Evolutionary conservation across 1,284 basidiomycete genomes (phyloP).

Genomic region (Sanguinoderma infundibulare): DNA sequence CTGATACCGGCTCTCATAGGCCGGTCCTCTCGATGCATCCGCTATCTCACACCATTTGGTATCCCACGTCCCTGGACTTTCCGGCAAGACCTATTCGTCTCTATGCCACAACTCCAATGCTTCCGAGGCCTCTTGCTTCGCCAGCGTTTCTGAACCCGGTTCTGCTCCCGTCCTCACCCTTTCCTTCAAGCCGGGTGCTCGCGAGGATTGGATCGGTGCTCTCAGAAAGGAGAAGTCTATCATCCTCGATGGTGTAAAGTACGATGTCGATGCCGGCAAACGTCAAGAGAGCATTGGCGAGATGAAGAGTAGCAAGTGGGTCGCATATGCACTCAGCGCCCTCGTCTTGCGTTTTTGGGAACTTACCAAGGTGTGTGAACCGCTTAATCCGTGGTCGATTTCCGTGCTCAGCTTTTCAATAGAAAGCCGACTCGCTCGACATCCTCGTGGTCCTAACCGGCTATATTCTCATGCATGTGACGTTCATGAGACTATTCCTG

Average conservation of each 20-base stretch:
- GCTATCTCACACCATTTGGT: constrained; percentile 55
- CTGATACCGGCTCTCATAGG: constrained; percentile 31
- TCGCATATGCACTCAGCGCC: constrained; percentile 84
- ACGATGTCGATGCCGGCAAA: constrained; percentile 42
- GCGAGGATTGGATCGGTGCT: constrained; percentile 54
- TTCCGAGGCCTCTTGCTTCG: constrained; percentile 45
- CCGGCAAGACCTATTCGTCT: constrained; percentile 40
- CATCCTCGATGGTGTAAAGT: constrained; percentile 47
- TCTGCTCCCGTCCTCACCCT: constrained; percentile 59
- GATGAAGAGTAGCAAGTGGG: constrained; percentile 82
- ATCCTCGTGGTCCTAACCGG: constrained; percentile 95
- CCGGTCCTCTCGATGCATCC: constrained; percentile 34
- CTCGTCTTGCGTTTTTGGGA: constrained; percentile 87
- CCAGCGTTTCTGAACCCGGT: constrained; percentile 36
- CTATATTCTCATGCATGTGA: constrained; percentile 95
- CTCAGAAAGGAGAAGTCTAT: constrained; percentile 44
- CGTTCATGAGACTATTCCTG: constrained; percentile 90
- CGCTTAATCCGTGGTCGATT: too few species aligned
- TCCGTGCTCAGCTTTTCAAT: constrained; percentile 4
- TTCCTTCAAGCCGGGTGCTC: constrained; percentile 54
- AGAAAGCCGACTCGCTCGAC: constrained; percentile 95
- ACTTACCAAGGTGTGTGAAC: constrained; percentile 70
- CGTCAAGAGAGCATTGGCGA: constrained; percentile 58
- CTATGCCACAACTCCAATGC: constrained; percentile 35
- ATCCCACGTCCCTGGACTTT: constrained; percentile 43